Evolutionary conservation across 306 rosid genomes (phyloP).

Genomic region (Pyrus communis): DNA sequence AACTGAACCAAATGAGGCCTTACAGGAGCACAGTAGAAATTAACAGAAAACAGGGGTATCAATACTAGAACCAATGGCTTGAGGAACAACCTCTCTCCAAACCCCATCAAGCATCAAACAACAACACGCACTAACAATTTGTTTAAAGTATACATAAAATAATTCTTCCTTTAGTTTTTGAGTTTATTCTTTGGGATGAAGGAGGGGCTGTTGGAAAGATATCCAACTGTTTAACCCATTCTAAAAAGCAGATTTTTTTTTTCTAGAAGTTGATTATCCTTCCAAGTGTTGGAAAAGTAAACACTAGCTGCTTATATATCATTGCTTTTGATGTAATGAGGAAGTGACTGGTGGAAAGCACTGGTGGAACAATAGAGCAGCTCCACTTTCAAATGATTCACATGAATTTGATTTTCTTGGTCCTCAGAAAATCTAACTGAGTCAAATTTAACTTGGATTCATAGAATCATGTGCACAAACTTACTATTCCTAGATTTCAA

Average conservation of each 20-base stretch:
- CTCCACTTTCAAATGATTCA: not conserved
- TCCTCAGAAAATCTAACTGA: not conserved
- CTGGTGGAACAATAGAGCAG: not conserved
- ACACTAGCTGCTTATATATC: not conserved
- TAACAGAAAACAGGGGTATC: not conserved
- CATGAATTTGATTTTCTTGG: not conserved
- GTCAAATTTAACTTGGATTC: not conserved
- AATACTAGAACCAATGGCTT: not conserved
- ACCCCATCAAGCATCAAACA: not conserved
- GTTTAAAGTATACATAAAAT: not conserved
- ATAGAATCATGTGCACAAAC: not conserved
- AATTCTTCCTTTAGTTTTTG: not conserved
- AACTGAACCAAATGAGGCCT: not conserved
- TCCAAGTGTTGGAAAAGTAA: not conserved
- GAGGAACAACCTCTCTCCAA: not conserved
- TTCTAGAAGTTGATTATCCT: not conserved
- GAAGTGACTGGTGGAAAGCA: not conserved
- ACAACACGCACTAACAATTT: not conserved
- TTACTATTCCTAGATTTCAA: not conserved
- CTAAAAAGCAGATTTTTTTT: not conserved
- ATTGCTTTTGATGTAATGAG: not conserved
- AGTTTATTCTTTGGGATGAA: not conserved
- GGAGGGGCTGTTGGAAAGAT: not conserved
- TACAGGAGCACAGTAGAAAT: not conserved
- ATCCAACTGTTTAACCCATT: not conserved